Conservation (phyloP, 164 flowering plant species). For the Kalanchoe fedtschenkoi region DNA sequence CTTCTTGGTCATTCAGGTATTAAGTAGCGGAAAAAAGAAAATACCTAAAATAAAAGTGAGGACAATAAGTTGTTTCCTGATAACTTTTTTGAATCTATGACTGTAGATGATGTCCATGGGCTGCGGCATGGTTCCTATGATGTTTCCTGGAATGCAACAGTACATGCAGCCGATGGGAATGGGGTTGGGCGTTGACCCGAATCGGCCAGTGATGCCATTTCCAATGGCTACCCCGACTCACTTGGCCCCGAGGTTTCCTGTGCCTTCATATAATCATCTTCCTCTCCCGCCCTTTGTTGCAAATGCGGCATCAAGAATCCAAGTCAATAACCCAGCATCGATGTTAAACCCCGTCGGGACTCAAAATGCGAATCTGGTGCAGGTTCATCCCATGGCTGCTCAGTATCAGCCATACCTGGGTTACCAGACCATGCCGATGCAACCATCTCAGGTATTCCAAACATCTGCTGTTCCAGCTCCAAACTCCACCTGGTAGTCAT, state of each 20-base stretch:
- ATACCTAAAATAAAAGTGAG: neutral
- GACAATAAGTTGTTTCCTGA: neutral
- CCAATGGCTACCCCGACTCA: constrained; percentile 47
- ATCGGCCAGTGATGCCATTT: constrained; percentile 51
- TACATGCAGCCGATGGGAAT: constrained; percentile 71
- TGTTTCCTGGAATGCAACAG: constrained; percentile 75
- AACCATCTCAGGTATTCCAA: constrained; percentile 32
- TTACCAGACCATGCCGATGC: constrained; percentile 42
- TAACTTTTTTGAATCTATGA: constrained; percentile 8
- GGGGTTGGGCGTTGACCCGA: constrained; percentile 51
- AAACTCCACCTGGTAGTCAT: neutral
- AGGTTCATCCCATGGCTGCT: constrained; percentile 30
- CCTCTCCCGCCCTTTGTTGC: constrained; percentile 18
- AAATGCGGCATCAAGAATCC: constrained; percentile 34
- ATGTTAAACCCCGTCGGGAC: constrained; percentile 20
- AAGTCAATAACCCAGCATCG: constrained; percentile 28
- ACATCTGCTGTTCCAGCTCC: neutral
- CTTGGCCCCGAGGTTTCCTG: constrained; percentile 45
- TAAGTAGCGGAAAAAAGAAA: too few species aligned
- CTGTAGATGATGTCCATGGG: constrained; percentile 97
- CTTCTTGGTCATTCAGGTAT: neutral
- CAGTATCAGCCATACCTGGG: constrained; percentile 55
- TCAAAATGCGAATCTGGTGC: constrained; percentile 27
- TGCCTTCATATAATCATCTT: constrained; percentile 28
- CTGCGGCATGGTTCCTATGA: constrained; percentile 75